A percentile compares a stretch with the other conserved stretches of the same genome.
These are phyloP conservation scores for Gaultheria prostrata DNA, from an alignment of 148 eudicot genomes.

Conservation along the genomic window DNA sequence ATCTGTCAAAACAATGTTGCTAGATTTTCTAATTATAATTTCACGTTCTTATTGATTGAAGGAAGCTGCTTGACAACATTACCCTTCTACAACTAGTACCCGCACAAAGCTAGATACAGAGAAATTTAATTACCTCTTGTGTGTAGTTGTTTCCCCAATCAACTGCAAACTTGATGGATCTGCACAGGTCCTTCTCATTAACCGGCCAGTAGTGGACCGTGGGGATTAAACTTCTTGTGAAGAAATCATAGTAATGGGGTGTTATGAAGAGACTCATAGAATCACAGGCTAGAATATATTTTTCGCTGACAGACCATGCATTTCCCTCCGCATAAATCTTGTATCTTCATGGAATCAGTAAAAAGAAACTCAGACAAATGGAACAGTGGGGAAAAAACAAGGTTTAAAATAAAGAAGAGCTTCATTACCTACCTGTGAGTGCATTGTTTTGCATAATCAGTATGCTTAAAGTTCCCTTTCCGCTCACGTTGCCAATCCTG, in stretches of 20 bases:
- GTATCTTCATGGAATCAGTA: constrained; percentile 29
- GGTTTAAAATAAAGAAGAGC: neutral
- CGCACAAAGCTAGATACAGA: neutral
- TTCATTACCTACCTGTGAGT: constrained; percentile 35
- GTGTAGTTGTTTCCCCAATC: constrained; percentile 47
- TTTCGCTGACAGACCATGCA: constrained; percentile 58
- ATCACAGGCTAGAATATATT: constrained; percentile 56
- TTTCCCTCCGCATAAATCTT: constrained; percentile 53
- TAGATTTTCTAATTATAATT: neutral
- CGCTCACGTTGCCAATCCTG: constrained; percentile 37
- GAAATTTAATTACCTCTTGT: constrained; percentile 27
- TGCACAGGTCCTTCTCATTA: constrained; percentile 27
- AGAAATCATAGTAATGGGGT: constrained; percentile 48
- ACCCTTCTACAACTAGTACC: neutral
- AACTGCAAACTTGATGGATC: constrained; percentile 46
- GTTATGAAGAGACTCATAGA: constrained; percentile 48
- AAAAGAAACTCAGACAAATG: neutral
- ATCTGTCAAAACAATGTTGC: neutral
- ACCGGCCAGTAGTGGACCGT: constrained; percentile 57
- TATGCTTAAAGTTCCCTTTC: constrained; percentile 22
- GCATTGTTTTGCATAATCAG: constrained; percentile 50
- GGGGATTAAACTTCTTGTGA: constrained; percentile 47
- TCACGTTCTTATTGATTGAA: neutral
- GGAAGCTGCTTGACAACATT: neutral
- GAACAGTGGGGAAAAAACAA: neutral